Base-by-base conservation (phyloP, 192 early-diverging fungal genomes). In the Entophlyctis helioformis region DNA sequence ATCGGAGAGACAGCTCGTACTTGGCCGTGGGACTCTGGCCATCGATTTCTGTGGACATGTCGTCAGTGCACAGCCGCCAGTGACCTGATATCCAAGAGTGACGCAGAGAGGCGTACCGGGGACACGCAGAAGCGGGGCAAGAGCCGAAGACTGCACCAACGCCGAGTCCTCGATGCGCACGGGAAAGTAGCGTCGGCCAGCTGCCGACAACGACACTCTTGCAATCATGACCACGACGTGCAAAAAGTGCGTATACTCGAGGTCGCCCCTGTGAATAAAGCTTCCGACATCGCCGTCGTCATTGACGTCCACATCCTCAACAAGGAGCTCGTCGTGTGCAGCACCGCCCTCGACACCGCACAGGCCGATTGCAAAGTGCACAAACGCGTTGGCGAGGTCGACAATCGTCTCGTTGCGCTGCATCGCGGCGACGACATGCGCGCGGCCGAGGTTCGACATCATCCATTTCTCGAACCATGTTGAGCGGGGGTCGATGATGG, bases 391-490 rank as follows among this genome's bases (percentile, higher is more conserved):
- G 1, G 43, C 57, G 22, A 73, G 41, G 21, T 54, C 54, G 3
- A 18, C 13, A 1, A 58, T 36, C n/a, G 64, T n/a, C n/a, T 55
- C 63, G 5, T 29, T 25, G 19, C 54, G 42, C 23, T 40, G 21
- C n/a, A 74, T 35, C 15, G 56, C 20, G 5, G 42, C 23, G 1
- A 62, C 48, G 19, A 62, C 46, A 8, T 70, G 64, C 2, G 50
- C 34, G 28, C 65, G 22, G 8, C 72, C 72, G 33, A 67, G 41
- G 20, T 56, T 33, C 24, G 57, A 56, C 3, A 71, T 35, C 54
- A 60, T 71, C 72, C 72, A 74, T 36, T 71, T 74, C 33, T 74
- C 61, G 29, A 71, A 67, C 72, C 72, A 74, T 12, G 11, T 23
- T 19, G 54, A 50, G 7, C 37, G 22, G 11, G 63, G 48, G 56